These are phyloP conservation scores for Ganoderma meredithae DNA, from an alignment of 1,284 basidiomycete species.

Conservation along the genomic window DNA sequence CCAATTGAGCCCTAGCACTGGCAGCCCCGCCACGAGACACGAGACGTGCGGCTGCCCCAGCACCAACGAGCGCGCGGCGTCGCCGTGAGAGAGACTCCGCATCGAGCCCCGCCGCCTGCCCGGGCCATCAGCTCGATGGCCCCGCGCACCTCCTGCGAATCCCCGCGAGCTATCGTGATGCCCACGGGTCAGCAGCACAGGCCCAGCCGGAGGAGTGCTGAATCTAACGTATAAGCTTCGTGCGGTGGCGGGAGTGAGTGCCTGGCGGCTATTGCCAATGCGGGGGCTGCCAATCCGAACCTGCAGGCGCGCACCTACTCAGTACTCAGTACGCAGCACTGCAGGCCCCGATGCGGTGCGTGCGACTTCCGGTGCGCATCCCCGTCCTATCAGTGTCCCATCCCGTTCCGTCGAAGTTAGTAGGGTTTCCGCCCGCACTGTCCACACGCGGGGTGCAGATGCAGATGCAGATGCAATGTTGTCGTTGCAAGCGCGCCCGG, in stretches of 20 bases:
- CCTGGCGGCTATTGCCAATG: neutral
- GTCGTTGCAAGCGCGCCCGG: too few species aligned
- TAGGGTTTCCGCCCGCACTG: constrained; percentile 2
- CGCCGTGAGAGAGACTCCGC: constrained; percentile 2
- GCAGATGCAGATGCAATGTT: too few species aligned
- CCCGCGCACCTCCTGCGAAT: neutral
- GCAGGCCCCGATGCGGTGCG: neutral
- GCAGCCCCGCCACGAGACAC: neutral
- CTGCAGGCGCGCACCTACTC: too few species aligned
- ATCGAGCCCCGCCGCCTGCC: neutral
- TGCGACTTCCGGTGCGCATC: neutral
- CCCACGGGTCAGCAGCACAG: too few species aligned
- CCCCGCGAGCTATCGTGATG: neutral
- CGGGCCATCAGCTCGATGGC: neutral
- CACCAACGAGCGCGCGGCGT: neutral
- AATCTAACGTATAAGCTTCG: neutral
- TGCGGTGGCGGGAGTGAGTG: neutral
- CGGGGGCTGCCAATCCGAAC: too few species aligned
- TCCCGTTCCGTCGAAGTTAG: neutral
- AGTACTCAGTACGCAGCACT: too few species aligned
- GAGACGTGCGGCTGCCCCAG: neutral
- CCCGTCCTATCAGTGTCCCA: too few species aligned
- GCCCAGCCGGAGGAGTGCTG: neutral
- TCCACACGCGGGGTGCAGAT: neutral
- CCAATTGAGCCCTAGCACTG: too few species aligned